Evolutionary conservation across 176 grass and related monocot genomes (phyloP).

Genomic region (Juncus effusus): DNA sequence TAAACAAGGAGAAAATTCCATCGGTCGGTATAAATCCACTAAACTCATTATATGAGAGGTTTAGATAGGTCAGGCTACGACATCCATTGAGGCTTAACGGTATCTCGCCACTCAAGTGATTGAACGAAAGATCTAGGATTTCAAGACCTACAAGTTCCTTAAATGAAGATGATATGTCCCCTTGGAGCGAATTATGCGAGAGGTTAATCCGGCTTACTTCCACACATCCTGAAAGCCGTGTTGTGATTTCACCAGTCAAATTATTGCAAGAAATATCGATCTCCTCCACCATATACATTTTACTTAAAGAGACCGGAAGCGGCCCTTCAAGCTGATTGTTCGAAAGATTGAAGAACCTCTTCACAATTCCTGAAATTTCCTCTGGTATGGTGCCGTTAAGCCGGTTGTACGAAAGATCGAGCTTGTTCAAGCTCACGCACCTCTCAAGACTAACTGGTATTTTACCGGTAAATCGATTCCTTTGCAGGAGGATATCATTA

Average conservation of each 20-base stretch:
- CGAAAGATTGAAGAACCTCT: constrained; percentile 59
- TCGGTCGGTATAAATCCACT: constrained; percentile 43
- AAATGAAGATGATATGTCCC: constrained; percentile 26
- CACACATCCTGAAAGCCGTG: constrained; percentile 29
- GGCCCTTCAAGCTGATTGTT: constrained; percentile 53
- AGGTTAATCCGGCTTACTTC: constrained; percentile 49
- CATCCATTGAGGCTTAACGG: constrained; percentile 48
- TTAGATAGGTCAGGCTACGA: constrained; percentile 35
- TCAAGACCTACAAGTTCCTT: constrained; percentile 39
- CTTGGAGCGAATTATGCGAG: constrained; percentile 62
- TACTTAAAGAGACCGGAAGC: constrained; percentile 39
- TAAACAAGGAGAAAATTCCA: constrained; percentile 45
- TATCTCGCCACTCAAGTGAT: constrained; percentile 58
- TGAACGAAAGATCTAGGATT: constrained; percentile 62
- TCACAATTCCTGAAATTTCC: constrained; percentile 34
- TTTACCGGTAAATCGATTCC: constrained; percentile 43
- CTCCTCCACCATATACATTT: constrained; percentile 41
- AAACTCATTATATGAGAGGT: constrained; percentile 82
- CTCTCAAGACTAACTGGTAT: constrained; percentile 54
- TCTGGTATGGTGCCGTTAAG: constrained; percentile 44
- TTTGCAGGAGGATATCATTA: constrained; percentile 29
- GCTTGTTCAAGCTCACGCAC: constrained; percentile 7
- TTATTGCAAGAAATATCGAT: constrained; percentile 82
- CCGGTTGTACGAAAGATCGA: constrained; percentile 67
- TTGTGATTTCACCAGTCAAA: constrained; percentile 35